Base-by-base conservation (phyloP, 352 stramenopile genomes). In the Globisporangium okanoganense region DNA sequence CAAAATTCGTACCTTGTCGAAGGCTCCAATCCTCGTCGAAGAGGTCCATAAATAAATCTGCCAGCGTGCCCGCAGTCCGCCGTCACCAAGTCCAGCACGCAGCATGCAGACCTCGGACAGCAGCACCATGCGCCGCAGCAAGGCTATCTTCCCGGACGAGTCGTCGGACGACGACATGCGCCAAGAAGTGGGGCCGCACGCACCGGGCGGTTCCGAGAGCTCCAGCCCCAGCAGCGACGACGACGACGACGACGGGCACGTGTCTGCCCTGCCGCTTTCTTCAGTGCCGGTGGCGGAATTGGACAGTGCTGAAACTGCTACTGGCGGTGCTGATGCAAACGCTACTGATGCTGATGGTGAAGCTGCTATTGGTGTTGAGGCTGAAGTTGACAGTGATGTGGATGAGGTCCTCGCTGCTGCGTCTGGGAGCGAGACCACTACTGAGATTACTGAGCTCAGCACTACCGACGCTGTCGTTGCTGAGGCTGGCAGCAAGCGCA, bases 81-180 rank as follows among this genome's bases (percentile, higher is more conserved):
- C 38, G 38, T 44, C 40, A 24, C 29, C 29, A 33, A 33, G 29
- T 33, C 29, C 29, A 33, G 29, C 29, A 33, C 29, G 45, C 48
- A 54, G 29, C 49, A 55, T 44, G 56, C 35, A 40, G 22, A 33
- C 41, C 4, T 38, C 56, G 5, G 24, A 24, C 54, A 52, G 36
- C 57, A 56, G 22, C 31, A 54, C 31, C 57, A 63, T 56, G 45
- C 57, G 57, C 24, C 56, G 56, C 33, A 56, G 33, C 27, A 61
- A 61, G 9, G 24, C 38, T 10, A 33, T 63, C 43, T 54, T 63
- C 33, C 40, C 50, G 16, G 55, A 31, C 41, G 55, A 61, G 27
- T 35, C 27, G 18, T 35, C 27, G 27, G 40, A 61, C 24, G 57
- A 61, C 6, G 35, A 60, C 16, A 47, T 33, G 44, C 51, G 31